These are phyloP conservation scores for Saccharomyces jurei DNA, from an alignment of 805 yeast species.

Conservation along the genomic window DNA sequence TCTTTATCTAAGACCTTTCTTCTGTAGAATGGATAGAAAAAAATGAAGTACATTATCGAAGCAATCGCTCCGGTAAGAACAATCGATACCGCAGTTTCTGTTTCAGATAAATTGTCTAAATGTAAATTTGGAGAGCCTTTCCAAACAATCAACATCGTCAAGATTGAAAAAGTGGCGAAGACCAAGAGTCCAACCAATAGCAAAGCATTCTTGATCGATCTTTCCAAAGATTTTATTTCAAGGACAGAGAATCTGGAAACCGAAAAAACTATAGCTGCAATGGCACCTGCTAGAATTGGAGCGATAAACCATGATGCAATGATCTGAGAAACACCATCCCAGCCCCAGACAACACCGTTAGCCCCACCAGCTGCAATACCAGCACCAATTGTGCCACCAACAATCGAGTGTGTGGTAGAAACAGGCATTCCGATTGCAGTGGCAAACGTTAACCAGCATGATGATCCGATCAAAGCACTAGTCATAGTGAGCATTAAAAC, in stretches of 20 bases:
- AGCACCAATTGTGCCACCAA: conserved; percentile 68
- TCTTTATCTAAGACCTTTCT: conserved; percentile 55
- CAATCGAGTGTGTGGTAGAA: conserved; percentile 72
- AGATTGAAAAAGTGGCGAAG: conserved; percentile 48
- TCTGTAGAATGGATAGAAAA: conserved; percentile 53
- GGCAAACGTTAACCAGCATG: conserved; percentile 61
- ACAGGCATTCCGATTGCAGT: conserved; percentile 69
- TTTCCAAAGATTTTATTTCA: conserved; percentile 38
- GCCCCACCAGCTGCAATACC: conserved; percentile 68
- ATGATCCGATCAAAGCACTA: conserved; percentile 67
- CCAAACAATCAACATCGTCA: conserved; percentile 74
- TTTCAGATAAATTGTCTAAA: conserved; percentile 43
- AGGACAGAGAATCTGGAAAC: conserved; percentile 53
- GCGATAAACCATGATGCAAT: conserved; percentile 79
- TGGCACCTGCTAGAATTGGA: conserved; percentile 57
- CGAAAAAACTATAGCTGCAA: conserved; percentile 52
- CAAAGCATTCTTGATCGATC: conserved; percentile 48
- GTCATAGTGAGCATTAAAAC: conserved; percentile 71
- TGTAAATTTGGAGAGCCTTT: conserved; percentile 68
- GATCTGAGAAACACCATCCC: conserved; percentile 65
- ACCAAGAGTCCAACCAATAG: conserved; percentile 53
- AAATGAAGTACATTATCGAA: conserved; percentile 39
- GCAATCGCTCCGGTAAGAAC: conserved; percentile 61
- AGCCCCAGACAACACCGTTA: conserved; percentile 58
- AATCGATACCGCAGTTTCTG: conserved; percentile 50